Evolutionary conservation across 179 eudicot genomes (phyloP).

Genomic region (Silene noctiflora): DNA sequence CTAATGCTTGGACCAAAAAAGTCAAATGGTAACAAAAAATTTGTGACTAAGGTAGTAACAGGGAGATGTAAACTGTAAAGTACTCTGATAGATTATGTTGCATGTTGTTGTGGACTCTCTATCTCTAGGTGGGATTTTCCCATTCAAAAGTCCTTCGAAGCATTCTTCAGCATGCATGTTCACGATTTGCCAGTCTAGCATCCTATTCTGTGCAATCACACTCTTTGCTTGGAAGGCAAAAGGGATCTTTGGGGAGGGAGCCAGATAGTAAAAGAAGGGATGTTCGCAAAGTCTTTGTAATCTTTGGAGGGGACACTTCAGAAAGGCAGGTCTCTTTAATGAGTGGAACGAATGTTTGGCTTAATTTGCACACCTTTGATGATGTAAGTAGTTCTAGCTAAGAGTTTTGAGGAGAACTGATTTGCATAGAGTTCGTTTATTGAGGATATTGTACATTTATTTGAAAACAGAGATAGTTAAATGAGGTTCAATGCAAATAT

Average conservation of each 20-base stretch:
- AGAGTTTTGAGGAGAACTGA: not conserved
- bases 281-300: conserved; percentile 58
- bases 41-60: not conserved
- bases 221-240: conserved; percentile 29
- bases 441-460: conserved; percentile 1
- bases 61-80: not conserved
- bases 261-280: conserved; percentile 24
- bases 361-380: conserved; percentile 65
- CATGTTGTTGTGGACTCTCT: conserved; percentile 8
- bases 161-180: conserved; percentile 67
- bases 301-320: conserved; percentile 93
- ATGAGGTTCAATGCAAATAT: not conserved
- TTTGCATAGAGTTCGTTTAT: not conserved
- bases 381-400: conserved; percentile 53
- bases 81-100: not conserved
- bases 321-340: conserved; percentile 93
- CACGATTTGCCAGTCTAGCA: conserved; percentile 53
- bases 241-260: conserved; percentile 27
- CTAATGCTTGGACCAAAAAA: not conserved
- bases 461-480: not conserved
- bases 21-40: not conserved
- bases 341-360: conserved; percentile 98
- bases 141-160: conserved; percentile 73
- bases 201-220: conserved; percentile 32
- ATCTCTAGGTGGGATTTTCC: conserved; percentile 78